Evolutionary conservation across 441 rosid genomes (phyloP).

Genomic region (Biscutella auriculata): DNA sequence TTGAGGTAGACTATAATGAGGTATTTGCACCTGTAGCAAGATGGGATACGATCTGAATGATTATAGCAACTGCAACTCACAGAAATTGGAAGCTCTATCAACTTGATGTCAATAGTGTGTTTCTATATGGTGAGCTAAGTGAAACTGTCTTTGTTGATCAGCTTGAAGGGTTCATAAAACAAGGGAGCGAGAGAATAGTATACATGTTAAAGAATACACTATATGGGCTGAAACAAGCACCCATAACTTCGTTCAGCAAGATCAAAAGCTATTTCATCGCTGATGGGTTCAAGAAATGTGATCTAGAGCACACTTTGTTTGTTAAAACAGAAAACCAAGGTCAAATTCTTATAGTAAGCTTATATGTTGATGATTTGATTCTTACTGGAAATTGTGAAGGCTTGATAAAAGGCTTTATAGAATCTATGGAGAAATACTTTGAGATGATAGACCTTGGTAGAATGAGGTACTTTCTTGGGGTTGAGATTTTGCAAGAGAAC

Average conservation of each 20-base stretch:
- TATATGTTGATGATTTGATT: background rate
- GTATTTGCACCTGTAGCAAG: too few species aligned
- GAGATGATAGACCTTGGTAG: background rate
- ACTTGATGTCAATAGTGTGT: too few species aligned
- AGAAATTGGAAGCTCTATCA: too few species aligned
- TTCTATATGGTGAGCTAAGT: too few species aligned
- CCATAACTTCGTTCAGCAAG: too few species aligned
- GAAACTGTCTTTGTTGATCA: background rate
- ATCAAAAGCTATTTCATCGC: too few species aligned
- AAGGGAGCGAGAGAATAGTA: background rate
- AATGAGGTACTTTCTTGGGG: too few species aligned
- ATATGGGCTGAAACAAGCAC: too few species aligned
- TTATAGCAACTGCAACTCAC: too few species aligned
- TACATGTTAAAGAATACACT: background rate
- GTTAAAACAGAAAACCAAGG: background rate
- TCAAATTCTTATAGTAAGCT: background rate
- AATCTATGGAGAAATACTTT: background rate
- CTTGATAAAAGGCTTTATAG: background rate
- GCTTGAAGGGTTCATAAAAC: background rate
- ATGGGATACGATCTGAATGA: too few species aligned
- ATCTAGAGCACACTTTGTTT: background rate
- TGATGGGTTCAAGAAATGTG: too few species aligned
- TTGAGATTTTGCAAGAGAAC: background rate
- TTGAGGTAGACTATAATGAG: too few species aligned
- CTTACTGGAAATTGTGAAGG: background rate